Evolutionary conservation across 192 early-diverging fungal species (phyloP), one percentile per base, ranked within the genome.

Genomic region (Umbelopsis sp.): DNA sequence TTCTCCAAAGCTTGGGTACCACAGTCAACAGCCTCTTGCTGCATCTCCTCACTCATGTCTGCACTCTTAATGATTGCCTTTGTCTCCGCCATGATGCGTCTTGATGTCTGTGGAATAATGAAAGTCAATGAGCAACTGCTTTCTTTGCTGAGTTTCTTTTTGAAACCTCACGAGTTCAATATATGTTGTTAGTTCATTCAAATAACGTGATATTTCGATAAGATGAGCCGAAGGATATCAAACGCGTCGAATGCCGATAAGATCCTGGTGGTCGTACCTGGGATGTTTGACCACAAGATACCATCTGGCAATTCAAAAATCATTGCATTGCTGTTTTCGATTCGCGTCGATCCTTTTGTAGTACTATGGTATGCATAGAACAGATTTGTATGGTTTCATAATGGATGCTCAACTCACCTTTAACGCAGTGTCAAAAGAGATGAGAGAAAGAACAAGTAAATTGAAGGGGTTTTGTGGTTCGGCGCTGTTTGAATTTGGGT

Each of bases 11-110:
- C 97, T 59, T 88, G 86, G 56, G 90, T 90, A 34, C 93, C 93
- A 79, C 93, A 89, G 66, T 95, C 95, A 25, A 97, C 81, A 71
- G 93, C 94, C 68, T 96, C 94, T 74, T 90, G 91, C 78, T 97
- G 96, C 93, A 97, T 96, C 74, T 94, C 94, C 76, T 99, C 96
- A 72, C 79, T 77, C 98, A 99, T 99, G 87, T 99, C 98, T 62
- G 92, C 96, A 76, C 94, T 98, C 89, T 98, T 98, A 89, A 99
- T 92, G 56, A 92, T 87, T 69, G 93, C 90, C 74, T 94, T 96
- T 56, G 87, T 82, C 68, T 97, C 95, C 62, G 89, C 82, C 90
- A 92, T 91, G 56, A 34, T 32, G 29, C 29, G 16, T 32, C 26
- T 22, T n/a, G 24, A 62, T 62, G 26, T 11, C 56, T 34, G 4